These are phyloP conservation scores for Triticum turgidum DNA, from an alignment of 176 grass and related monocot genomes.

Conservation along the genomic window DNA sequence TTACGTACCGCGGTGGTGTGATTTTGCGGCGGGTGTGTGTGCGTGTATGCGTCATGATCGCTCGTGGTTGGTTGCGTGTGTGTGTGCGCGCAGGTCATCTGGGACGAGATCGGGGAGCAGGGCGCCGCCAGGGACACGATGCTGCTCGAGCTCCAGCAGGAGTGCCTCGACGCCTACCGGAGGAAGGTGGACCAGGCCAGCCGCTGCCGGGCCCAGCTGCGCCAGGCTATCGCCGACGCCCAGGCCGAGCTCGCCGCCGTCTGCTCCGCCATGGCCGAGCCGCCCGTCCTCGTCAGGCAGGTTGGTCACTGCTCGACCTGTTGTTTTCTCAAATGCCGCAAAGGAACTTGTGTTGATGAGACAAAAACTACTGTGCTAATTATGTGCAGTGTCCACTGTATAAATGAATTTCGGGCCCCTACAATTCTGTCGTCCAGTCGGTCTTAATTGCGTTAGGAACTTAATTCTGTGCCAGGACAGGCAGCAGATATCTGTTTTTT, in stretches of 20 bases:
- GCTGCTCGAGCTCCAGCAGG: constrained; percentile 65
- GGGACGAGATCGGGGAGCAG: constrained; percentile 67
- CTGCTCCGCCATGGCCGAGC: constrained; percentile 60
- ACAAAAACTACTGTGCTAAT: neutral
- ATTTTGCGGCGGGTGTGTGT: neutral
- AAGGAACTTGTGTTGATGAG: neutral
- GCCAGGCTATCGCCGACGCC: constrained; percentile 61
- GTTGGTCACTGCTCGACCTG: constrained; percentile 26
- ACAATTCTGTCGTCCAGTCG: neutral
- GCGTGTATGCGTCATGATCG: neutral
- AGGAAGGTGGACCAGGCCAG: constrained; percentile 72
- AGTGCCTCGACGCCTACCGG: constrained; percentile 59
- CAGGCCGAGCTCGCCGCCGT: constrained; percentile 62
- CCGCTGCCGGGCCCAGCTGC: constrained; percentile 60
- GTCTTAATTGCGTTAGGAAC: no score
- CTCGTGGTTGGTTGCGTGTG: neutral
- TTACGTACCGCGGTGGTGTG: neutral
- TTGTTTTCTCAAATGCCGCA: neutral
- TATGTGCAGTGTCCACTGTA: neutral
- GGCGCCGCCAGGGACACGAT: constrained; percentile 49
- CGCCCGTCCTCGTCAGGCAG: constrained; percentile 52
- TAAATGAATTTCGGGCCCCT: neutral
- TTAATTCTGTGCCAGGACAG: neutral
- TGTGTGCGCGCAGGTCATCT: constrained; percentile 45
- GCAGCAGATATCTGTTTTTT: neutral